A percentile compares a stretch with the other conserved stretches of the same genome.
Evolutionary conservation across 345 rosid species (phyloP).

Genomic region (Mercurialis annua): DNA sequence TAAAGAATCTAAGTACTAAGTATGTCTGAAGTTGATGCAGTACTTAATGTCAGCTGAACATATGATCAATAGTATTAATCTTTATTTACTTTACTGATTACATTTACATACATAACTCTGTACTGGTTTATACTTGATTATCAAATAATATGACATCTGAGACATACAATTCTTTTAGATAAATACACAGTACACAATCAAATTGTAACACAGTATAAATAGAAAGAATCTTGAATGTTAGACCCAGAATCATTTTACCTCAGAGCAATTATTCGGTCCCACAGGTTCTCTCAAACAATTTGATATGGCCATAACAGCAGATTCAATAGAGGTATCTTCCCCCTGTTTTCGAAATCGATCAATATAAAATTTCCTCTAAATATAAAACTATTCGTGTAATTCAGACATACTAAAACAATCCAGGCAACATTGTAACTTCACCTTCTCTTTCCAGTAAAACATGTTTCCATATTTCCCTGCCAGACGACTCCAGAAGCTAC

Average conservation of each 20-base stretch:
- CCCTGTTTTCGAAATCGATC: slow-evolving; percentile 49
- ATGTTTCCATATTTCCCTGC: slow-evolving; percentile 65
- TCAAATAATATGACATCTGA: slow-evolving; percentile 5
- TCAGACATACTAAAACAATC: neutral
- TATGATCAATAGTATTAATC: neutral
- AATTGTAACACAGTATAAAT: neutral
- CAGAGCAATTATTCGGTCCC: slow-evolving; percentile 72
- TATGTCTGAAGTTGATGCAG: neutral
- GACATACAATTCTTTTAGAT: neutral
- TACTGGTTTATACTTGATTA: neutral
- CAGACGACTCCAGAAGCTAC: slow-evolving; percentile 83
- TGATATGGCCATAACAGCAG: slow-evolving; percentile 87
- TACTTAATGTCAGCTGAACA: neutral
- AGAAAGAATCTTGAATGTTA: slow-evolving; percentile 3
- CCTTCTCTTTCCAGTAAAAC: slow-evolving; percentile 90
- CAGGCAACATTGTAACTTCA: slow-evolving; percentile 11
- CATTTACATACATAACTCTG: neutral
- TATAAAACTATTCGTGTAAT: neutral
- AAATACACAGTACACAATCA: slow-evolving; percentile 5
- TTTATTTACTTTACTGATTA: neutral
- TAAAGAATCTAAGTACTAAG: neutral
- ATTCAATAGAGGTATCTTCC: slow-evolving; percentile 86
- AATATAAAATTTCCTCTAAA: slow-evolving; percentile 1
- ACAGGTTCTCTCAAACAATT: slow-evolving; percentile 79
- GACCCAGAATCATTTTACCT: slow-evolving; percentile 40